Evolutionary conservation across 2,329 filamentous ascomycete genomes (phyloP), one percentile per base, ranked within the genome.

Genomic region (Calonectria ilicicola): DNA sequence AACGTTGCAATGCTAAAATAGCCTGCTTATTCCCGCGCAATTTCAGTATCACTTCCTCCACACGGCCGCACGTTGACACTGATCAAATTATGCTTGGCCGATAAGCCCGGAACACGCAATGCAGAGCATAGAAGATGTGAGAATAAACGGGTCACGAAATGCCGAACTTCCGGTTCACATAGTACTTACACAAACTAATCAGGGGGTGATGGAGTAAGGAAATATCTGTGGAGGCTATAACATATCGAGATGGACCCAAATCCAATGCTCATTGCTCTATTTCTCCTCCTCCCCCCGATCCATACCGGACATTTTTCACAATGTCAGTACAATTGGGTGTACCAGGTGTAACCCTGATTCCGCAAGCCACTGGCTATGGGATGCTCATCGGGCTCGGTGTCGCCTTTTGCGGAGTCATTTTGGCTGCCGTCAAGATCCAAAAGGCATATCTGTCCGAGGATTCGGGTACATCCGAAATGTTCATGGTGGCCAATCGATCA

Each of bases 401-500:
- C 9, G 65, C 44, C 44, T 69, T 69, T 42, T 69, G 35, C 35
- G 67, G 58, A 4, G 58, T 69, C 23, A 64, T 69, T n/a, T 19
- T 69, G 26, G 58, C 44, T 29, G 65, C 47, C 21, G 65, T 67
- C 65, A 67, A 46, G 38, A 58, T 67, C n/a, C 65, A 67, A 38
- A 67, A 44, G 21, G 49, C 49, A 2, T 67, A 67, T 23, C 65
- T 67, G 8, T 58, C 65, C 2, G 49, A 58, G 5, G 65, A 67
- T 21, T 58, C 65, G n/a, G 49, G 38, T 19, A 67, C 65, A 6
- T 67, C 65, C 2, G 49, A 67, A 42, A 58, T 67, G 65, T 64
- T 70, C 26, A 70, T 70, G 60, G 60, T 67, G 3, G 71, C 71
- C 14, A 70, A 73, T 19, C 67, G 71, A 38, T 67, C 46, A 17